These are phyloP conservation scores for Parathielavia appendiculata DNA, from an alignment of 495 filamentous ascomycete species.

Conservation along the genomic window DNA sequence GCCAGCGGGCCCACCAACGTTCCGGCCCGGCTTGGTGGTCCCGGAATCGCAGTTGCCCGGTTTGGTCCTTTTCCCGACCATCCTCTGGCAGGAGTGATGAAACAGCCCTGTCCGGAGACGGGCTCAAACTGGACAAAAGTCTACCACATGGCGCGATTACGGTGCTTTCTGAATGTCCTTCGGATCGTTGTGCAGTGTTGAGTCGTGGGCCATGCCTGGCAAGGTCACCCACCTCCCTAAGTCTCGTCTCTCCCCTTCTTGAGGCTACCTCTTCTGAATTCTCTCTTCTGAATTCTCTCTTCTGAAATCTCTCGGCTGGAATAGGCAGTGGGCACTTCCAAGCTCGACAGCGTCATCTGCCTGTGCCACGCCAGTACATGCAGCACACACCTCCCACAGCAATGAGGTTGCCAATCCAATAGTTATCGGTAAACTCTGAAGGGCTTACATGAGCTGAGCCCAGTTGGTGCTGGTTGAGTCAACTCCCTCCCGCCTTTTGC, in stretches of 20 bases:
- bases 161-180: too few species aligned
- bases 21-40: slow-evolving; percentile 8
- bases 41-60: not conserved
- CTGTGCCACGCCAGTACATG: not conserved
- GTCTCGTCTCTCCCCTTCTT: too few species aligned
- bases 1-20: not conserved
- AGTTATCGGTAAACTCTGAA: not conserved
- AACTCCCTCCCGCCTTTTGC: not conserved
- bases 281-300: too few species aligned
- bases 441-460: slow-evolving; percentile 7
- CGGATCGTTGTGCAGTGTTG: too few species aligned
- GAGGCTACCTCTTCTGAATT: too few species aligned
- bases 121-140: too few species aligned
- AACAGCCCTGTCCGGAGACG: not conserved
- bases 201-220: too few species aligned
- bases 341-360: too few species aligned
- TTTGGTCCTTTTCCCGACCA: not conserved
- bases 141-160: too few species aligned
- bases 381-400: not conserved
- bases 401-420: not conserved
- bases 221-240: too few species aligned
- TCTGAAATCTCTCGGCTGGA: too few species aligned
- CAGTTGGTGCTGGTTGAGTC: slow-evolving; percentile 7
- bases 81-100: not conserved
- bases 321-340: too few species aligned